A percentile compares a stretch with the other conserved stretches of the same genome.
Evolutionary conservation across 768 basidiomycete genomes (phyloP).

Genomic region (Cantharellus anzutake): DNA sequence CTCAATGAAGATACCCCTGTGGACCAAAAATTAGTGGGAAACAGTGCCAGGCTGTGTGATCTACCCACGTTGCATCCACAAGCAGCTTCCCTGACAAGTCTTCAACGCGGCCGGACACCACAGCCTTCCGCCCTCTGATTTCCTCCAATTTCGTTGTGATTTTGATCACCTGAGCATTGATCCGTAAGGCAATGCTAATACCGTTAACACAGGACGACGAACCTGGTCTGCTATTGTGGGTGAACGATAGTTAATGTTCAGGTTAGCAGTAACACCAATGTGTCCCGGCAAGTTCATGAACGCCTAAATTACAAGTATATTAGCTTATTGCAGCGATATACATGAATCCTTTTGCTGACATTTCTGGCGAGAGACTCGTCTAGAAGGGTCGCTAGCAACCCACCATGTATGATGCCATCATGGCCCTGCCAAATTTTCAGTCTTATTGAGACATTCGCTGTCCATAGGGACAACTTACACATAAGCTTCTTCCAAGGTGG

Average conservation of each 20-base stretch:
- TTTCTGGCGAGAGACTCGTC: conserved; percentile 68
- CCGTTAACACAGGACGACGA: conserved; percentile 11
- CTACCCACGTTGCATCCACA: conserved; percentile 45
- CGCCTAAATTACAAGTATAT: conserved; percentile 30
- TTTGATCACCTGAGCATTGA: conserved; percentile 47
- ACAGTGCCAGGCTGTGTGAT: too few species aligned
- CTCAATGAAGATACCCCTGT: too few species aligned
- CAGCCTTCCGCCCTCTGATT: conserved; percentile 58
- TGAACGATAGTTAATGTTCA: conserved; percentile 64
- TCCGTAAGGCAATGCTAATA: not conserved
- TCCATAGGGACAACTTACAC: conserved; percentile 23
- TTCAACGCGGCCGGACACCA: conserved; percentile 54
- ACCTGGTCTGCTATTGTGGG: conserved; percentile 85
- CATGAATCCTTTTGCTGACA: conserved; percentile 25
- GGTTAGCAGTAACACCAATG: conserved; percentile 81
- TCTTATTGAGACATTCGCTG: not conserved
- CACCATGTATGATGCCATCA: conserved; percentile 90
- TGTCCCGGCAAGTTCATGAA: conserved; percentile 69
- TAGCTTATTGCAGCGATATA: not conserved
- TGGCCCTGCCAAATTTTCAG: conserved; percentile 25
- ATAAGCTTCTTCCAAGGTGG: conserved; percentile 72
- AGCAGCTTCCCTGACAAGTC: conserved; percentile 64
- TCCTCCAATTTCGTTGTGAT: conserved; percentile 50
- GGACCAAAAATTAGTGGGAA: too few species aligned
- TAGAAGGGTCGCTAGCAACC: conserved; percentile 71